Conservation (phyloP, 164 flowering plant species). For the Tetracentron sinense region DNA sequence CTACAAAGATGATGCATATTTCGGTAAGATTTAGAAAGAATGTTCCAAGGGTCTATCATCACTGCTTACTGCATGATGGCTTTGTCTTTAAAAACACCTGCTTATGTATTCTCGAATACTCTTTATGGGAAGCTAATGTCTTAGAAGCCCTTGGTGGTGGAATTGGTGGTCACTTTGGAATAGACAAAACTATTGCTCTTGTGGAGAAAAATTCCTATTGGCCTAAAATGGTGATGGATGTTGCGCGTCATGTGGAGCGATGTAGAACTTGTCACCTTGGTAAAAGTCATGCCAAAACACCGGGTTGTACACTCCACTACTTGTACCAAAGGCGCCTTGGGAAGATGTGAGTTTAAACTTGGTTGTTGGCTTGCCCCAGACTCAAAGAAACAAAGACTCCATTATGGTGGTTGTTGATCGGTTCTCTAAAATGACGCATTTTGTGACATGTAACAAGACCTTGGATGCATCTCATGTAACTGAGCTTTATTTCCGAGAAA, state of each 20-base stretch:
- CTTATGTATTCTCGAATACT: background rate
- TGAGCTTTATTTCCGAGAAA: constrained; percentile 3
- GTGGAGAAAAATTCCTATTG: no score
- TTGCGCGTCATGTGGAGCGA: constrained; percentile 1
- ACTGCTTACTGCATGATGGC: background rate
- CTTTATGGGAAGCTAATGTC: background rate
- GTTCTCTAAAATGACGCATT: constrained; percentile 3
- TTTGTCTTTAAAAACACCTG: background rate
- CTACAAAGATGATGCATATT: background rate
- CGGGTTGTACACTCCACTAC: constrained; percentile 15
- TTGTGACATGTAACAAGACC: constrained; percentile 2
- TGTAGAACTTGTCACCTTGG: constrained; percentile 13
- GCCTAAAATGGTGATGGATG: constrained; percentile 10
- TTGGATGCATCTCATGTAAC: background rate
- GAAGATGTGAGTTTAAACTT: constrained; percentile 16
- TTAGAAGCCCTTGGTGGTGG: no score
- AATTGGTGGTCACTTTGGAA: no score
- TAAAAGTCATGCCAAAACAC: constrained; percentile 1
- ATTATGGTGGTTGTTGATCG: constrained; percentile 9
- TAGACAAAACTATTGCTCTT: no score
- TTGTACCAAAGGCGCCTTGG: constrained; percentile 8
- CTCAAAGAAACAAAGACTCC: constrained; percentile 2
- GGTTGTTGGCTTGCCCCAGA: constrained; percentile 8
- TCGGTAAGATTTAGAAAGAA: background rate
- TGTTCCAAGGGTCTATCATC: background rate